Base-by-base conservation (phyloP, 1,139 yeast genomes). In the Nakaseomyces glabratus region DNA sequence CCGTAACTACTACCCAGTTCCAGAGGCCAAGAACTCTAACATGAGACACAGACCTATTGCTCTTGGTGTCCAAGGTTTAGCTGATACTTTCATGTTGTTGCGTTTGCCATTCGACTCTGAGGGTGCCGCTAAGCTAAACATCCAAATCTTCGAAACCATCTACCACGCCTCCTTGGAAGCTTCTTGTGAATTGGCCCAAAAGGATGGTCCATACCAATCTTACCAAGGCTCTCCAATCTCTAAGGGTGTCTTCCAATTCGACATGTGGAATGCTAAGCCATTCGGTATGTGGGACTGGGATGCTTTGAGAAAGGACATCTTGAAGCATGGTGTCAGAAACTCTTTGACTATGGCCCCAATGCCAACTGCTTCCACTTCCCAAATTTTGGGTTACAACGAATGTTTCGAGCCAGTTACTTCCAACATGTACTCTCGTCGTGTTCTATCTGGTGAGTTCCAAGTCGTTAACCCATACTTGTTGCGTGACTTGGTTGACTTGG, bases 361-460 rank as follows among this genome's bases (percentile, higher is more conserved):
- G 95, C 95, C 95, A 12, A 84, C 95, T n/a, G 95, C 95, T 1
- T 82, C 94, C 2, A 84, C 95, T 0, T 85, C 95, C 4, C 94
- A 84, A 60, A 84, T 84, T 37, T 64, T 84, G 46, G 95, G 95
- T 21, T 79, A 72, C 65, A 84, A 80, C 53, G 95, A 84, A 60
- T 85, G 94, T 56, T 85, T 84, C 60, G 95, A 84, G 61, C 95
- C 95, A 9, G 76, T 79, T 58, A 82, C 95, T 15, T 81, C 93
- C 26, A 84, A 85, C 60, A 76, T 85, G 45, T 84, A 82, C 61
- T 72, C 85, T 29, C 76, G 95, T 56, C 73, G 95, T 52, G 94
- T 82, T 6, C 65, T 81, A 35, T 81, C 94, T 15, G 95, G 95
- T 29, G 95, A 84, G 56, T 84, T 77, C 65, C 93, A 82, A 62